Evolutionary conservation across 352 stramenopile genomes (phyloP), one percentile per base, ranked within the genome.

Genomic region (Pythium grandisporangium): DNA sequence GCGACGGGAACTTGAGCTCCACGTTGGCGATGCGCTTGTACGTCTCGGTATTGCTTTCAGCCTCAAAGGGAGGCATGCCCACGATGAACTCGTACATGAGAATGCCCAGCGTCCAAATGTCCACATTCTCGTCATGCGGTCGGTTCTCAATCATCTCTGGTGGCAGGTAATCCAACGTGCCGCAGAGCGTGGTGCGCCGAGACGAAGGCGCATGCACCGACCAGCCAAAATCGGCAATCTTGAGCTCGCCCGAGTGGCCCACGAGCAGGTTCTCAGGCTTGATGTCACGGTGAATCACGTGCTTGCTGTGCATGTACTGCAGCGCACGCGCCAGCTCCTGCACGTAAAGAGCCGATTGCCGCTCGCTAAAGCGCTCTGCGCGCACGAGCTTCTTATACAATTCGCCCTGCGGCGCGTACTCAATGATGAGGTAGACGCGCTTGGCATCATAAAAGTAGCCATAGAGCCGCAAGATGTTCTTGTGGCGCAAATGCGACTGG

Each of bases 201-300:
- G 84, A 96, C 5, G 91, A 97, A 33, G 95, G 96, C n/a, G 96
- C 93, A 63, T 99, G 97, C 34, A 99, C 96, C 0, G 93, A 98
- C 96, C 96, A 99, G 17, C 97, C 96, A 69, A 99, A 99, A 58
- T 99, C 97, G 17, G 96, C 96, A 55, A 99, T 97, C 75, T 99
- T 99, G 47, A 99, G 90, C 53, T 99, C 91, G 14, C 90, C 84
- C 21, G 62, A 59, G 32, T 97, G 85, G 8, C 95, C 96, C 6
- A 99, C 55, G 13, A 99, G 67, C 34, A 99, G 70, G 62, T 99
- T 99, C 65, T 99, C 97, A 0, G 96, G 96, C 70, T 99, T 99
- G 63, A 99, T 99, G 56, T 99, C 96, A 35, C 97, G 78, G 58
- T 99, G 96, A 61, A 99, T 99, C 12, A 99, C 95, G 63, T 99